These are phyloP conservation scores for Tylopilus vinaceipallidus DNA, from an alignment of 768 basidiomycete genomes.

Conservation along the genomic window DNA sequence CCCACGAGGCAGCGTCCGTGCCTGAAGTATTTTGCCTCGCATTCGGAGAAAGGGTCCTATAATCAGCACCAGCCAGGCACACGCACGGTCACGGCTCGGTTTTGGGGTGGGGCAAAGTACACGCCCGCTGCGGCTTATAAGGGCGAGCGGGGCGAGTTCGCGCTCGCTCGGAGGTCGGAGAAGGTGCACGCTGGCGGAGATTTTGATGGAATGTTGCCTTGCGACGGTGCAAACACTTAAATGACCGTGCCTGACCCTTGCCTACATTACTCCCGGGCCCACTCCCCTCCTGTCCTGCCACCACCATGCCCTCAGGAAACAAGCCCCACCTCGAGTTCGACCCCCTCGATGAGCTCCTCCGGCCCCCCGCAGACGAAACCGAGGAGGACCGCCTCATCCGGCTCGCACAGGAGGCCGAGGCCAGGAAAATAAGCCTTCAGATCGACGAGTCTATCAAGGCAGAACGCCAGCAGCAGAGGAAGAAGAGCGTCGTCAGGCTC, in stretches of 20 bases:
- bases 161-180: not conserved
- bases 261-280: not conserved
- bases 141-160: not conserved
- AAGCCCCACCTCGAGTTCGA: constrained; percentile 36
- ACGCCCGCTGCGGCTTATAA: not conserved
- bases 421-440: constrained; percentile 57
- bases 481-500: constrained; percentile 68
- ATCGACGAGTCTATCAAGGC: constrained; percentile 76
- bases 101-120: constrained; percentile 12
- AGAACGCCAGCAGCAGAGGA: constrained; percentile 55
- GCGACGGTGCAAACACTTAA: constrained; percentile 13
- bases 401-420: constrained; percentile 62
- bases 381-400: constrained; percentile 53
- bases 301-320: constrained; percentile 23
- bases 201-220: not conserved
- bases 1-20: constrained; percentile 7
- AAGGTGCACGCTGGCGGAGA: too few species aligned
- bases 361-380: constrained; percentile 67
- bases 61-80: constrained; percentile 11
- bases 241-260: constrained; percentile 23
- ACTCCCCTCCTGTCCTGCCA: constrained; percentile 5
- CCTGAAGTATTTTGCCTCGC: constrained; percentile 1
- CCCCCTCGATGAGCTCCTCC: constrained; percentile 64
- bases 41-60: constrained; percentile 1
- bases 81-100: not conserved